phyloP scores from a whole-genome alignment of 768 basidiomycete genomes.

The Lactarius hengduanensis region DNA sequence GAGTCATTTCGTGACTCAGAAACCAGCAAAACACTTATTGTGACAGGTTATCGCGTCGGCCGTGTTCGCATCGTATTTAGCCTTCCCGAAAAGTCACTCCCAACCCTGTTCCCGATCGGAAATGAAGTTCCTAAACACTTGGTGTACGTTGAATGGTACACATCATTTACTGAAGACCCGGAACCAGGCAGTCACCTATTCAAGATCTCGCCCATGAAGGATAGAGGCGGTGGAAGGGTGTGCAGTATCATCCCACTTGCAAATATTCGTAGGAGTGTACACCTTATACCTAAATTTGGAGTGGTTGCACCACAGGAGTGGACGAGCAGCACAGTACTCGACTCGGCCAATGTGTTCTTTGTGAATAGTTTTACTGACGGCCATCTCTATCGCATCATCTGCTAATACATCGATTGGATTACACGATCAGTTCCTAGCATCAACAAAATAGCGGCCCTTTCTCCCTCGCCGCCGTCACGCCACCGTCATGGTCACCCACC shows the following conservation, averaged over 20 bases:
- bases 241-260: background rate
- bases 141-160: constrained; percentile 6
- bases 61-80: background rate
- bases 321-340: background rate
- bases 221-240: background rate
- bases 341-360: background rate
- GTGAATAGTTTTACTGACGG: background rate
- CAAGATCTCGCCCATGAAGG: background rate
- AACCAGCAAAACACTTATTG: too few species aligned
- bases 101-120: background rate
- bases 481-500: too few species aligned
- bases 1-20: too few species aligned
- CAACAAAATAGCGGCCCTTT: too few species aligned
- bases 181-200: background rate
- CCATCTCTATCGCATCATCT: background rate
- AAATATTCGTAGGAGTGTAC: background rate
- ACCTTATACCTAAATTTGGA: background rate
- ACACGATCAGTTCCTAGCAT: too few species aligned
- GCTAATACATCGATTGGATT: background rate
- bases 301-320: background rate
- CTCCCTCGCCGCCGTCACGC: too few species aligned
- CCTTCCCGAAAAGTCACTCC: too few species aligned
- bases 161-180: too few species aligned
- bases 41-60: too few species aligned
- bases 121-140: background rate